Evolutionary conservation across 495 filamentous ascomycete genomes (phyloP).

Genomic region (Parmelia sp.): DNA sequence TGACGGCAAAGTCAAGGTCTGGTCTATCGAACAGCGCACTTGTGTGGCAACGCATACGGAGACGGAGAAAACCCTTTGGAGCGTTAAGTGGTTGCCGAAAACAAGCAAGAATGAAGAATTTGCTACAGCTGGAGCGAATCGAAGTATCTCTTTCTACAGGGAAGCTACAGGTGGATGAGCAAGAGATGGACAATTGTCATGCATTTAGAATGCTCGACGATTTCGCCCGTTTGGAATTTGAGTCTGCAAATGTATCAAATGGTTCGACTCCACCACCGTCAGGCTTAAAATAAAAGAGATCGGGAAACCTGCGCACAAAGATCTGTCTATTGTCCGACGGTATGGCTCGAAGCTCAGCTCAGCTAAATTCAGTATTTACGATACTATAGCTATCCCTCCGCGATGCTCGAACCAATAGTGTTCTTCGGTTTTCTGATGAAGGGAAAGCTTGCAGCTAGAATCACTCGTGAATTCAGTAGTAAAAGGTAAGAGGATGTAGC

Average conservation of each 20-base stretch:
- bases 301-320: background rate
- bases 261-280: background rate
- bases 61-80: conserved; percentile 80
- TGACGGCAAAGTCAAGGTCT: conserved; percentile 91
- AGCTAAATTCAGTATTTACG: background rate
- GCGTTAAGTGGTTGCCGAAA: conserved; percentile 83
- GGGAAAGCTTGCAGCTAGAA: no score
- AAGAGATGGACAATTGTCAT: no score
- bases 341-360: background rate
- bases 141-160: conserved; percentile 79
- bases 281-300: background rate
- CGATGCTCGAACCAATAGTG: background rate
- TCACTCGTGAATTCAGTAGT: no score
- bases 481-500: no score
- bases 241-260: background rate
- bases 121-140: conserved; percentile 72
- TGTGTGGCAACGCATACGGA: conserved; percentile 94
- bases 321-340: background rate
- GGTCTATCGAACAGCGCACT: conserved; percentile 71
- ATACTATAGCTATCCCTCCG: background rate
- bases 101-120: conserved; percentile 73
- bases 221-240: background rate
- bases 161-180: conserved; percentile 71
- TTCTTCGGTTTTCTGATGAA: background rate
- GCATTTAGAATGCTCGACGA: background rate